phyloP scores from a whole-genome alignment of 306 rosid species.

The Trifolium repens region DNA sequence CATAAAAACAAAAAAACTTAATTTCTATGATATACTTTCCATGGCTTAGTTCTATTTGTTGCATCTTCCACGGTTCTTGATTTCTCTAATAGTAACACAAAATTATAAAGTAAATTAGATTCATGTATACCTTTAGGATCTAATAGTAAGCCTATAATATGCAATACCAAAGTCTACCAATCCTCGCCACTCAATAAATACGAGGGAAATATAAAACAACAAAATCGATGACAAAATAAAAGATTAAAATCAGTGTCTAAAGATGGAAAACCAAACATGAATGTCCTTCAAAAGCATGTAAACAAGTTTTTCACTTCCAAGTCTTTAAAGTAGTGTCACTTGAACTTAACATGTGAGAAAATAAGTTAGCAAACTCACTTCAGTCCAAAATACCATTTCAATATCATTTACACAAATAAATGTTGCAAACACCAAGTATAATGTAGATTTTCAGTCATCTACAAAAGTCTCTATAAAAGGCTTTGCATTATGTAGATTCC shows the following conservation, averaged over 20 bases:
- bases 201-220: not conserved
- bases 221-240: not conserved
- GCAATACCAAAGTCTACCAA: not conserved
- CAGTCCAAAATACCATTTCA: slow-evolving; percentile 15
- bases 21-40: too few species aligned
- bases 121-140: too few species aligned
- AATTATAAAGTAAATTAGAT: too few species aligned
- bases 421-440: slow-evolving; percentile 1
- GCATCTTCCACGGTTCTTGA: too few species aligned
- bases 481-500: too few species aligned
- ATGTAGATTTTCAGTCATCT: too few species aligned
- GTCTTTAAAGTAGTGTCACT: slow-evolving; percentile 85
- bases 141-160: too few species aligned
- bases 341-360: slow-evolving; percentile 64
- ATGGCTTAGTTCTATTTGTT: too few species aligned
- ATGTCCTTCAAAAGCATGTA: slow-evolving; percentile 82
- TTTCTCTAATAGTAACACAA: too few species aligned
- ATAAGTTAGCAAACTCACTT: slow-evolving; percentile 39
- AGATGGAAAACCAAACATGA: slow-evolving; percentile 57
- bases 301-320: slow-evolving; percentile 84
- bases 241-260: slow-evolving; percentile 23
- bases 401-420: slow-evolving; percentile 6
- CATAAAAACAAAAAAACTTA: too few species aligned
- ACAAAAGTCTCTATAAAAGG: too few species aligned
- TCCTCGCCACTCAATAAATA: slow-evolving; percentile 33